Conservation (phyloP, 768 basidiomycete species). For the Phaeotremella fagi region DNA sequence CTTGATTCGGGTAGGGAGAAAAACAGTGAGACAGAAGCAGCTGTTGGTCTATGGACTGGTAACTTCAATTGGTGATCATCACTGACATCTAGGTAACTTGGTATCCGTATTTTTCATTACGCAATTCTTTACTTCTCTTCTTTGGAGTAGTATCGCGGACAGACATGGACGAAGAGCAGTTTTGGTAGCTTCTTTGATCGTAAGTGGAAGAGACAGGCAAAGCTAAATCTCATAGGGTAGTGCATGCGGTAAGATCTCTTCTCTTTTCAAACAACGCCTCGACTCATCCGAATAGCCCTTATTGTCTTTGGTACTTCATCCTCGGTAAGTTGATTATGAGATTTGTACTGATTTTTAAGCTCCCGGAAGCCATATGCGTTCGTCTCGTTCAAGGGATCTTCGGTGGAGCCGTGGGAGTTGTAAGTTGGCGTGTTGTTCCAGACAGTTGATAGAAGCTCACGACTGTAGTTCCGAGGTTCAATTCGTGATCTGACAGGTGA, state of each 20-base stretch:
- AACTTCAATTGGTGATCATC: slow-evolving; percentile 83
- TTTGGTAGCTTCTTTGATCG: slow-evolving; percentile 70
- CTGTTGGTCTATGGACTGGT: slow-evolving; percentile 82
- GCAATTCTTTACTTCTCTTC: slow-evolving; percentile 87
- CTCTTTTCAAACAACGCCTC: neutral
- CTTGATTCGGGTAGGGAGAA: slow-evolving; percentile 51
- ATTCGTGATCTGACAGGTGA: slow-evolving; percentile 68
- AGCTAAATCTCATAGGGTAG: slow-evolving; percentile 55
- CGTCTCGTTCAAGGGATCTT: slow-evolving; percentile 88
- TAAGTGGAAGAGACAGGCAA: slow-evolving; percentile 6
- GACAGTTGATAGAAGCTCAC: too few species aligned
- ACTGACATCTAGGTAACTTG: slow-evolving; percentile 86
- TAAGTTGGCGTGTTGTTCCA: slow-evolving; percentile 43
- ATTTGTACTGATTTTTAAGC: slow-evolving; percentile 58
- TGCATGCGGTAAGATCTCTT: slow-evolving; percentile 54
- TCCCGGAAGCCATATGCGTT: slow-evolving; percentile 72
- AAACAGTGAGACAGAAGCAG: slow-evolving; percentile 68
- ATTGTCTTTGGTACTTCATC: slow-evolving; percentile 48
- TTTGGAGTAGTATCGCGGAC: slow-evolving; percentile 96
- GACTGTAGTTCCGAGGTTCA: slow-evolving; percentile 60
- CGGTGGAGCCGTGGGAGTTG: slow-evolving; percentile 90
- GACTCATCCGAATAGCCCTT: slow-evolving; percentile 19
- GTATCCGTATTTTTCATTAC: slow-evolving; percentile 96
- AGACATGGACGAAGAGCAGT: slow-evolving; percentile 83
- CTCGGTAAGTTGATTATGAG: slow-evolving; percentile 23